Conservation (phyloP, 2,329 filamentous ascomycete species). For the Phyllosticta ampelicida region DNA sequence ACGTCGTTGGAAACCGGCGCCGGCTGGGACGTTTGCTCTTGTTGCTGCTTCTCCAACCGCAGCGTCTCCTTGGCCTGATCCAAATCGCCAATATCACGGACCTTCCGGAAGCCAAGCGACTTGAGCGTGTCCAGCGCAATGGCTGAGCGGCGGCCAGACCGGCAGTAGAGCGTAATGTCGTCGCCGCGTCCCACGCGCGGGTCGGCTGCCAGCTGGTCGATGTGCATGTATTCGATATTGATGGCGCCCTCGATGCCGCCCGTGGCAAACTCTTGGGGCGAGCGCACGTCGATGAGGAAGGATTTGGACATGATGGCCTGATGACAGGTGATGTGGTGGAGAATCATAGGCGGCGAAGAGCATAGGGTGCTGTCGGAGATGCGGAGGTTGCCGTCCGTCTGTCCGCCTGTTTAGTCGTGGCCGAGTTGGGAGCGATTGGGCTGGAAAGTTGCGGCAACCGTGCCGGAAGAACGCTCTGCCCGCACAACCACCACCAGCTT, state of each 20-base stretch:
- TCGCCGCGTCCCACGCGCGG: conserved; percentile 17
- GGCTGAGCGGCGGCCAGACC: conserved; percentile 23
- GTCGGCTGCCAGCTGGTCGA: conserved; percentile 16
- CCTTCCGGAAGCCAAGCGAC: conserved; percentile 20
- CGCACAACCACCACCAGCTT: neutral
- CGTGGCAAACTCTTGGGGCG: conserved; percentile 25
- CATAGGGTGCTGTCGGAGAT: neutral
- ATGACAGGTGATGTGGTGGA: neutral
- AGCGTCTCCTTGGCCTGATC: conserved; percentile 22
- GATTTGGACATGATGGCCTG: neutral
- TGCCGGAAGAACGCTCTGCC: neutral
- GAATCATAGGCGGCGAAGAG: neutral
- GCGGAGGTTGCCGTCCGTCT: neutral
- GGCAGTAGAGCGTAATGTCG: conserved; percentile 28
- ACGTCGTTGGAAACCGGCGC: neutral
- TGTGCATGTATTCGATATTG: conserved; percentile 29
- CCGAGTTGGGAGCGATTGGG: neutral
- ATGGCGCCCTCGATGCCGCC: conserved; percentile 22
- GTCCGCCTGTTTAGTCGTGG: neutral
- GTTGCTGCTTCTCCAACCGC: conserved; percentile 18
- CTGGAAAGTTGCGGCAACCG: neutral
- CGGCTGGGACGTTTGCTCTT: conserved; percentile 12
- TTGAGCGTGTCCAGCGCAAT: conserved; percentile 23
- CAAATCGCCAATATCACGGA: conserved; percentile 26
- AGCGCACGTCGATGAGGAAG: conserved; percentile 27